Evolutionary conservation across 169 alveolate species (phyloP).

Genomic region (Plasmodium cynomolgi): DNA sequence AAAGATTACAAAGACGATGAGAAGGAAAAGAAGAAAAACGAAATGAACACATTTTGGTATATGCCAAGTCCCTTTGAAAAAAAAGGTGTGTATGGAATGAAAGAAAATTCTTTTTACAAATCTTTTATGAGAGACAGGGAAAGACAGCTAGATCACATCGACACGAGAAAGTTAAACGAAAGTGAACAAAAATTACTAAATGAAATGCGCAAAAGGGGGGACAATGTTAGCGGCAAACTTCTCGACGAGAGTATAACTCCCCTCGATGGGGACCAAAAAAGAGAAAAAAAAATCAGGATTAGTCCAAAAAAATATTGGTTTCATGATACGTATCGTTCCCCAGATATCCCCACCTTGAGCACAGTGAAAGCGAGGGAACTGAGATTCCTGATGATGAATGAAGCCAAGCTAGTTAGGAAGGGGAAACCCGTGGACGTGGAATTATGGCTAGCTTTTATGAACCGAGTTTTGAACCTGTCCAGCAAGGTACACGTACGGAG

Average conservation of each 20-base stretch:
- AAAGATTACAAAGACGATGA: constrained; percentile 39
- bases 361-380: constrained; percentile 46
- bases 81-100: constrained; percentile 74
- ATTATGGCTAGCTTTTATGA: constrained; percentile 72
- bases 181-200: constrained; percentile 40
- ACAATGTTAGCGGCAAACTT: constrained; percentile 15
- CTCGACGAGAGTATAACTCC: constrained; percentile 16
- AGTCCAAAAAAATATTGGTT: constrained; percentile 58
- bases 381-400: constrained; percentile 71
- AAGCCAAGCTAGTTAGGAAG: constrained; percentile 58
- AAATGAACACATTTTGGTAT: constrained; percentile 72
- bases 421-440: constrained; percentile 60
- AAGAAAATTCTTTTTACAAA: constrained; percentile 67
- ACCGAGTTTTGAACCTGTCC: constrained; percentile 72
- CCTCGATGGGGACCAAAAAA: background rate
- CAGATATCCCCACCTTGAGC: constrained; percentile 38
- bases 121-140: constrained; percentile 67
- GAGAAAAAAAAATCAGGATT: constrained; percentile 44
- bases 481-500: constrained; percentile 77
- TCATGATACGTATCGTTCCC: constrained; percentile 5
- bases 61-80: constrained; percentile 74
- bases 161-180: constrained; percentile 48
- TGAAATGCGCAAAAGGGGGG: constrained; percentile 6
- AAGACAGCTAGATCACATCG: constrained; percentile 44
- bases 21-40: constrained; percentile 66